Evolutionary conservation across 345 rosid species (phyloP), one percentile per base, ranked within the genome.

Genomic region (Syzygium oleosum): DNA sequence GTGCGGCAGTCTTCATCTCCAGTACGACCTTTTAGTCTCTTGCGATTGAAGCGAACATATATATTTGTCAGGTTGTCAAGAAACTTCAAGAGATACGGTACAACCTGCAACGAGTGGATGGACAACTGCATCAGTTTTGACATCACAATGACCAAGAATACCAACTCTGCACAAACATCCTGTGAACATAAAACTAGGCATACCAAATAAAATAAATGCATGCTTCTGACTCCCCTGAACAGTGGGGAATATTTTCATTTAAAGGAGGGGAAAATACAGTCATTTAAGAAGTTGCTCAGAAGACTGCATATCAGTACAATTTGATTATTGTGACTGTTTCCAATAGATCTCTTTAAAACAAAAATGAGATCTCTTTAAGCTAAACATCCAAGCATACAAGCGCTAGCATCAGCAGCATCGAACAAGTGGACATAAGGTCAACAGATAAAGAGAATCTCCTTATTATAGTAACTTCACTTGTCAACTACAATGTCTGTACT

Each of bases 41-140:
- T 98, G 55, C 99, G 98, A 91, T 98, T 98, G 91, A 97, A 96
- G 87, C 99, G 94, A 41, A 98, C 99, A 93, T 96, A 98, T 89
- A 98, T 93, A 90, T 98, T 98, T 78, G 99, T 98, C 88, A 98
- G 98, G 90, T 93, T 94, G 93, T 97, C 99, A 55, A 98, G 98
- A 95, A 95, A 98, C 93, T 94, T 95, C 91, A 98, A 88, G 85
- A 98, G 98, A 91, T 94, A 94, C 11, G 99, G 99, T 88, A 98
- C 99, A 89, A 98, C 99, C 99, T 98, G 88, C 61, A 77, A 88
- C 38, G 2, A 61, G 15, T 25, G 55, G 87, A 43, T 63, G 51
- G 38, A 46, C 25, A 63, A 65, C 56, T 12, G 19, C 49, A 19
- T 86, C 46, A 51, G 29, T 21, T 12, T 16, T n/a, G 31, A 12